Percentiles rank a stretch among this genome's conserved stretches.
Evolutionary conservation across 352 stramenopile genomes (phyloP).

Genomic region (Phytophthora quininea): DNA sequence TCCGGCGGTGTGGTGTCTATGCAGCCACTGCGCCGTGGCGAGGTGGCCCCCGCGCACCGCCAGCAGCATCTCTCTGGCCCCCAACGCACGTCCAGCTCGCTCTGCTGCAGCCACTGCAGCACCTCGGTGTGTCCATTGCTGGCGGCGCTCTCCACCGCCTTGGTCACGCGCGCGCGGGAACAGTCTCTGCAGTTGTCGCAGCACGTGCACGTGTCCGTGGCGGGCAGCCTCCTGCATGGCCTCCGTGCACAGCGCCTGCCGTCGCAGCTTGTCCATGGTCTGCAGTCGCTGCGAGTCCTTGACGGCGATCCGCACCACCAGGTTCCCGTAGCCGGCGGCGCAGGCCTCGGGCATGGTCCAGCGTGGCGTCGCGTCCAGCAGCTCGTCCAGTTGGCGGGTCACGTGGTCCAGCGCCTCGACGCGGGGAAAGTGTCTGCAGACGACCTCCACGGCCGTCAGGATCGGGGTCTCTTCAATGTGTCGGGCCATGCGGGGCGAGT

Average conservation of each 20-base stretch:
- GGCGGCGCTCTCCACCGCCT: constrained; percentile 40
- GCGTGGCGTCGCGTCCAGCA: constrained; percentile 32
- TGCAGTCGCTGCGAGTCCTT: constrained; percentile 1
- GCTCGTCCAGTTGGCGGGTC: constrained; percentile 18
- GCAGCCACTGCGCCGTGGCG: constrained; percentile 42
- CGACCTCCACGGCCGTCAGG: constrained; percentile 26
- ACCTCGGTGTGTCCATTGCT: constrained; percentile 30
- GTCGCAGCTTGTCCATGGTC: constrained; percentile 11
- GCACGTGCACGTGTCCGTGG: constrained; percentile 27
- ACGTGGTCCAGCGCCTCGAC: constrained; percentile 43
- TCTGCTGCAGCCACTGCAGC: constrained; percentile 39
- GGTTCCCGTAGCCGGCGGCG: constrained; percentile 8
- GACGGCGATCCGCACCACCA: constrained; percentile 26
- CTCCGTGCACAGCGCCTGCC: constrained; percentile 25
- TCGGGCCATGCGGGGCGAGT: constrained; percentile 1
- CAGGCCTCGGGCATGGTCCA: constrained; percentile 29
- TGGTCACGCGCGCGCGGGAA: constrained; percentile 33
- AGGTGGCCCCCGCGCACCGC: constrained; percentile 43
- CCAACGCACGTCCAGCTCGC: constrained; percentile 28
- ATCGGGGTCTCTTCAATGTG: neutral
- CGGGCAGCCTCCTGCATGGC: constrained; percentile 20
- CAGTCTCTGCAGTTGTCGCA: constrained; percentile 28
- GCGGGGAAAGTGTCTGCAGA: constrained; percentile 16
- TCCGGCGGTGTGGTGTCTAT: constrained; percentile 35
- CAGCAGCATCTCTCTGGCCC: constrained; percentile 34